A percentile compares a stretch with the other conserved stretches of the same genome.
These are phyloP conservation scores for Botryotinia convoluta DNA, from an alignment of 2,329 filamentous ascomycete genomes.

Conservation along the genomic window DNA sequence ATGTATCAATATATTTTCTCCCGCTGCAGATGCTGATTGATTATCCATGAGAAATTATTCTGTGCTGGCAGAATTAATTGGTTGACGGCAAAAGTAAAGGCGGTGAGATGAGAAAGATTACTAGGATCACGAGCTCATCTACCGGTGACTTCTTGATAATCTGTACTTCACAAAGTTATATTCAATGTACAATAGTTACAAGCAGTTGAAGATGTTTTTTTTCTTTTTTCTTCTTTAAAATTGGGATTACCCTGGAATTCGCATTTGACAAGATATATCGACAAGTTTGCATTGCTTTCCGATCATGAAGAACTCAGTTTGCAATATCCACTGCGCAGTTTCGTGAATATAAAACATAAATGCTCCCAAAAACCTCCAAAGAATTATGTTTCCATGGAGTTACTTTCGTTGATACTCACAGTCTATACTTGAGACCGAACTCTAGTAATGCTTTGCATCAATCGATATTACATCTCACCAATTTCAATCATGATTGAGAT, in stretches of 20 bases:
- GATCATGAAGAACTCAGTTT: neutral
- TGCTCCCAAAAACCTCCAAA: neutral
- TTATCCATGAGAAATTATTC: conserved; percentile 9
- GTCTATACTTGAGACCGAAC: no score
- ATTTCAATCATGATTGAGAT: neutral
- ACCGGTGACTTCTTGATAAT: neutral
- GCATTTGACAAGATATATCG: neutral
- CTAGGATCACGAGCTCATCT: neutral
- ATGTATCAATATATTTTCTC: neutral
- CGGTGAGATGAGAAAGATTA: neutral
- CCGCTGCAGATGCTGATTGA: neutral
- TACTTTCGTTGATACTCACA: neutral
- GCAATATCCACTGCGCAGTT: neutral
- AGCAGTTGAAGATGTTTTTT: neutral
- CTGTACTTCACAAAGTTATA: neutral
- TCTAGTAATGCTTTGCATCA: neutral
- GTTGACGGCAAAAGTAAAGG: neutral
- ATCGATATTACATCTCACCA: neutral
- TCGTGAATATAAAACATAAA: neutral
- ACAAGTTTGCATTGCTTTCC: neutral
- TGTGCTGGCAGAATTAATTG: neutral
- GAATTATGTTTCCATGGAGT: neutral
- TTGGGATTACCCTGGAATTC: neutral
- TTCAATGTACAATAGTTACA: neutral
- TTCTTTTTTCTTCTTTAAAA: neutral